phyloP scores from a whole-genome alignment of 2,329 filamentous ascomycete genomes.

The Cladobotryum protrusum region DNA sequence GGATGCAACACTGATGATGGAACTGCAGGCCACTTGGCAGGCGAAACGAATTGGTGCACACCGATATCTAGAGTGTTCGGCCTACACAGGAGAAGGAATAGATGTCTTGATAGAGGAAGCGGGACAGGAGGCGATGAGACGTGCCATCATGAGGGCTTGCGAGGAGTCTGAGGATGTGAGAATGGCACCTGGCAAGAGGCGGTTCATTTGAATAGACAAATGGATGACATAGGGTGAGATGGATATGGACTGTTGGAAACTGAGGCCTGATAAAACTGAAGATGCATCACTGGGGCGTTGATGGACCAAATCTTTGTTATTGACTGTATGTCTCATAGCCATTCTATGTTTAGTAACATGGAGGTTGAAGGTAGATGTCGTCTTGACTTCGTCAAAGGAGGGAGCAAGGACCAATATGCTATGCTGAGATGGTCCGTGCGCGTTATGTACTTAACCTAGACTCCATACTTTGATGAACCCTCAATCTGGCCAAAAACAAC shows the following conservation, averaged over 20 bases:
- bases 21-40: constrained; percentile 26
- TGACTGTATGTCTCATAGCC: too few relatives aligned
- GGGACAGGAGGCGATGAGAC: constrained; percentile 18
- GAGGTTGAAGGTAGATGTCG: background rate
- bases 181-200: constrained; percentile 15
- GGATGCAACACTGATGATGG: background rate
- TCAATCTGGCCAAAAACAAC: too few relatives aligned
- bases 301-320: background rate
- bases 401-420: too few relatives aligned
- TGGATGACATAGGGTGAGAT: too few relatives aligned
- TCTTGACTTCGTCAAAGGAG: background rate
- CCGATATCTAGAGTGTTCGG: constrained; percentile 31
- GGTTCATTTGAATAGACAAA: constrained; percentile 10
- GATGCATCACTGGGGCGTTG: too few relatives aligned
- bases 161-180: background rate
- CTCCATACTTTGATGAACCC: too few relatives aligned
- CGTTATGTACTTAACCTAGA: too few relatives aligned
- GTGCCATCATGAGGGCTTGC: constrained; percentile 14
- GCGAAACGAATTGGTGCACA: constrained; percentile 24
- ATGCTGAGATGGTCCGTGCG: too few relatives aligned
- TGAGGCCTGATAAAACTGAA: background rate
- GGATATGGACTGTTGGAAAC: background rate
- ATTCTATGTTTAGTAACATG: background rate
- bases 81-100: constrained; percentile 30
- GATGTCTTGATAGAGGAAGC: constrained; percentile 24